Conservation (phyloP, 106 monocot species). For the Dactylorhiza incarnata region DNA sequence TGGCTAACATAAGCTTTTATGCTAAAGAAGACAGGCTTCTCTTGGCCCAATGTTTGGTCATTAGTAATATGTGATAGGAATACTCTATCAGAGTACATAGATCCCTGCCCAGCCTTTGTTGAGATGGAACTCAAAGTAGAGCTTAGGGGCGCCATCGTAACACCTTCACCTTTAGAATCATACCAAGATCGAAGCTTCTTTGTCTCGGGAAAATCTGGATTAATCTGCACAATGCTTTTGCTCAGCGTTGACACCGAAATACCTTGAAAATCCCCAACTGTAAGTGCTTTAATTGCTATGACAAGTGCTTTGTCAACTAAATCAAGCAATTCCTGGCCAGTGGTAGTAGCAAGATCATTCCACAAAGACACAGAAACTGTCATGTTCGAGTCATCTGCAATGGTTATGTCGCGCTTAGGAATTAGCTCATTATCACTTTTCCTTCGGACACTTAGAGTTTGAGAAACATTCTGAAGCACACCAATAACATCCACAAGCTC, state of each 20-base stretch:
- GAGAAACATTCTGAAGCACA: conserved; percentile 71
- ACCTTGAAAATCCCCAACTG: conserved; percentile 97
- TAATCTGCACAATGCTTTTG: too few species aligned
- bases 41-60: too few species aligned
- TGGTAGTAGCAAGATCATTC: conserved; percentile 84
- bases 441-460: conserved; percentile 73
- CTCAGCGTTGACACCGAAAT: too few species aligned
- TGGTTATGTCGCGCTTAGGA: conserved; percentile 83
- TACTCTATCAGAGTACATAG: too few species aligned
- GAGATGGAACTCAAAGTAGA: too few species aligned
- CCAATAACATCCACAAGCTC: conserved; percentile 89
- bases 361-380: conserved; percentile 67
- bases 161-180: too few species aligned
- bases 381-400: conserved; percentile 90
- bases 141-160: too few species aligned
- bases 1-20: conserved; percentile 62
- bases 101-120: too few species aligned
- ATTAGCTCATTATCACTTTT: conserved; percentile 88
- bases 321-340: conserved; percentile 80
- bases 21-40: conserved; percentile 87
- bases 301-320: conserved; percentile 53
- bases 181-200: too few species aligned
- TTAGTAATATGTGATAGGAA: too few species aligned
- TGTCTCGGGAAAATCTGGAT: too few species aligned
- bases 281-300: conserved; percentile 78